Base-by-base conservation (phyloP, 2,329 filamentous ascomycete species). In the Arthrobotrys musiformis region DNA sequence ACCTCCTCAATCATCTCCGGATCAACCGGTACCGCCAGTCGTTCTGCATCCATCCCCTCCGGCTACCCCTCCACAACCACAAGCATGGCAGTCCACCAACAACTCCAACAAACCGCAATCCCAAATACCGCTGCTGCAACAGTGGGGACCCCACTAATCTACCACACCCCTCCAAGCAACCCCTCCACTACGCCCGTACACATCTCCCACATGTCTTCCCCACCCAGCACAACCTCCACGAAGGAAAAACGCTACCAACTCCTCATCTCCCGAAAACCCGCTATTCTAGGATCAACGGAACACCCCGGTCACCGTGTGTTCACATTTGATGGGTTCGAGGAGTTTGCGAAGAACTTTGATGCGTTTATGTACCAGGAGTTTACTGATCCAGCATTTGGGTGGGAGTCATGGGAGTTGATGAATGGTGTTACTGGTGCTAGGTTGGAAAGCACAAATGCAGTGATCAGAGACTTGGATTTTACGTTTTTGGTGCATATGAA, bases 401-500 rank as follows among this genome's bases (percentile, higher is more conserved):
- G 73, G 73, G 60, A 62, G 0, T n/a, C 15, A 1, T 77, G 73
- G 73, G 73, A 67, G 60, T 46, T 77, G 66, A 60, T 67, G 66
- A 77, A 77, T 70, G 60, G 66, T 8, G 22, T 70, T 19, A 77
- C 48, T 11, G 58, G 26, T 15, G 42, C 30, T 1, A 54, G 60
- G 33, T 56, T 77, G 33, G 13, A 22, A 7, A 52, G 40, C 7
- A 22, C 66, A 1, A 54, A 61, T 42, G 66, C 61, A 4, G 73
- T 77, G 4, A 33, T 24, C 22, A 37, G 61, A 4, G 73, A 77
- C 67, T 44, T 62, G 17, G 66, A 70, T 26, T 77, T 77, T 42
- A 77, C 66, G 2, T 77, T 70, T 62, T 24, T 70, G 26, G 73
- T 62, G 61, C 35, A 70, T 48, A 56, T 22, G 42, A 37, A 67